These are phyloP conservation scores for Paralagenidium karlingii DNA, from an alignment of 352 stramenopile species.

Conservation along the genomic window DNA sequence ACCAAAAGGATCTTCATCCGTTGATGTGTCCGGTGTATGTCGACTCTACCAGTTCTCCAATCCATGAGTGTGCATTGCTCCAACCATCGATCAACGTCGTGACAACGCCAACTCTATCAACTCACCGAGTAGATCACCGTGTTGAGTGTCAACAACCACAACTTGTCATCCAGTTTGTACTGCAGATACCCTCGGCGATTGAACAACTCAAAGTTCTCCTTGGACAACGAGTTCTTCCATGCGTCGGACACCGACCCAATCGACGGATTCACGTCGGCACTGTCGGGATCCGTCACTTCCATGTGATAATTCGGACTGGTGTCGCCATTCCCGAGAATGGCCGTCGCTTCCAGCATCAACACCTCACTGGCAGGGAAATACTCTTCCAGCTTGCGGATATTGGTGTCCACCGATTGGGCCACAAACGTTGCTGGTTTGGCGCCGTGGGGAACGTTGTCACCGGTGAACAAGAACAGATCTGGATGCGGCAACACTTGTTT, in stretches of 20 bases:
- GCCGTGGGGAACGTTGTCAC: conserved; percentile 66
- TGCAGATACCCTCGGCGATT: conserved; percentile 43
- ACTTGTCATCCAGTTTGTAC: conserved; percentile 48
- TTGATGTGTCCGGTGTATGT: conserved; percentile 10
- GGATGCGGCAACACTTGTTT: conserved; percentile 35
- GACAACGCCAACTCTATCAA: no score
- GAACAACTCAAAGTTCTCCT: conserved; percentile 34
- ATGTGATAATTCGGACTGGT: conserved; percentile 47
- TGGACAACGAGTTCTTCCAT: conserved; percentile 37
- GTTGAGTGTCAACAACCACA: conserved; percentile 65
- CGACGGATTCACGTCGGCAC: conserved; percentile 26
- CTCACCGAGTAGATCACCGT: conserved; percentile 77
- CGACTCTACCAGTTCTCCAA: conserved; percentile 10
- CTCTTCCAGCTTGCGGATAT: conserved; percentile 51
- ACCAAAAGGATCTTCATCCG: conserved; percentile 24
- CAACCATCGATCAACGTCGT: no score
- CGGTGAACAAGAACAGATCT: conserved; percentile 74
- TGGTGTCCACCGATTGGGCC: conserved; percentile 51
- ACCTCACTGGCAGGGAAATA: conserved; percentile 29
- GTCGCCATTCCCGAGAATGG: background rate
- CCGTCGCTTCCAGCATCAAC: conserved; percentile 13
- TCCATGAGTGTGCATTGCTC: background rate
- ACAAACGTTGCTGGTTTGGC: no score
- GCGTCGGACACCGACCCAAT: conserved; percentile 33
- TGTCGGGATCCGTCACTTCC: conserved; percentile 46